Percentiles rank a stretch among this genome's conserved stretches.
Conservation (phyloP, 2,329 filamentous ascomycete species). For the Apiospora hydei region DNA sequence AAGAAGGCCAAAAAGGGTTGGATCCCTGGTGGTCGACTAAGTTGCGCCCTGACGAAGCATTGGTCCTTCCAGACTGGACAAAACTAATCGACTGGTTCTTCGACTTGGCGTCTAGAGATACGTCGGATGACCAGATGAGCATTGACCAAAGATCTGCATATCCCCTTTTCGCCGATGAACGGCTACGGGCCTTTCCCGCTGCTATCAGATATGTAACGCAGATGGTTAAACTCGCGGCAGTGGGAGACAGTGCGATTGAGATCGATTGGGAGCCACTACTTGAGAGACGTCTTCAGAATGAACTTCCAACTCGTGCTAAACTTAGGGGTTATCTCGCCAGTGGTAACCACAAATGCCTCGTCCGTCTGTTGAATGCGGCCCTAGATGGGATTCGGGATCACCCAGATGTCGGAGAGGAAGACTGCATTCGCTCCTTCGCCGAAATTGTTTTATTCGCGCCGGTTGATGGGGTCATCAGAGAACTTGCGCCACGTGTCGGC, state of each 20-base stretch:
- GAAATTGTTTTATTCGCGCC: conserved; percentile 41
- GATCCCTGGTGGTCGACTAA: conserved; percentile 65
- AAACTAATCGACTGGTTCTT: conserved; percentile 61
- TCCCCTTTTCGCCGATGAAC: conserved; percentile 50
- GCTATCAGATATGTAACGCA: conserved; percentile 72
- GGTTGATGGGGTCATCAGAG: conserved; percentile 38
- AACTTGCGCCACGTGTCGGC: conserved; percentile 53
- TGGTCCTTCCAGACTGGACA: conserved; percentile 57
- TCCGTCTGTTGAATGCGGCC: conserved; percentile 59
- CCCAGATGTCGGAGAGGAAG: conserved; percentile 44
- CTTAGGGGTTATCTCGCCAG: conserved; percentile 62
- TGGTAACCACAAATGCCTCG: conserved; percentile 47
- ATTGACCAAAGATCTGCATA: conserved; percentile 50
- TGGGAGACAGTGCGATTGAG: conserved; percentile 65
- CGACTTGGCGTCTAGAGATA: conserved; percentile 32
- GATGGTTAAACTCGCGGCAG: conserved; percentile 58
- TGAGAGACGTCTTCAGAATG: conserved; percentile 74
- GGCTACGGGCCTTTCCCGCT: conserved; percentile 67
- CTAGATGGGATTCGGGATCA: conserved; percentile 62
- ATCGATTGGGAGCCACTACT: conserved; percentile 86
- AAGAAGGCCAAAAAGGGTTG: conserved; percentile 88
- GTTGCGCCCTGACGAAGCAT: conserved; percentile 43
- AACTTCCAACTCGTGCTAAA: conserved; percentile 67
- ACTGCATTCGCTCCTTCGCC: conserved; percentile 38
- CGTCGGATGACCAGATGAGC: conserved; percentile 39